Conservation (phyloP, 768 basidiomycete genomes). For the Hypholoma fasciculare region DNA sequence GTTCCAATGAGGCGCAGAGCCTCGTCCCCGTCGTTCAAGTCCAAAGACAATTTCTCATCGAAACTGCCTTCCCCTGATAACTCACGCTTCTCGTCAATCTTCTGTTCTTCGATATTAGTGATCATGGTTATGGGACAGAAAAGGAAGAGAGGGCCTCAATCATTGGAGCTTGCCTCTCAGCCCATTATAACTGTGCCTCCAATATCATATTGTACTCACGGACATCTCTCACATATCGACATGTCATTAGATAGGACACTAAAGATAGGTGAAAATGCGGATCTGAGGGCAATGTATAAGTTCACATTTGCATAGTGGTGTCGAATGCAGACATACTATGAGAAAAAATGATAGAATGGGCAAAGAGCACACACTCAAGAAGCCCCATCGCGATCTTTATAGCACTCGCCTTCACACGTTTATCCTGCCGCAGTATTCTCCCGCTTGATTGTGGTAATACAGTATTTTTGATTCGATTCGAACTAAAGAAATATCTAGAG, state of each 20-base stretch:
- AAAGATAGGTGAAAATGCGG: slow-evolving; percentile 12
- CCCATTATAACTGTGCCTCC: slow-evolving; percentile 3
- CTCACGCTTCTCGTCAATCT: slow-evolving; percentile 17
- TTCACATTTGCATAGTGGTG: background rate
- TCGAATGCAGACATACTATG: slow-evolving; percentile 18
- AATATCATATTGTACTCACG: slow-evolving; percentile 8
- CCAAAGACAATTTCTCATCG: slow-evolving; percentile 39
- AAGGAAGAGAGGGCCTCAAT: slow-evolving; percentile 4
- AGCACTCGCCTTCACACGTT: slow-evolving; percentile 14
- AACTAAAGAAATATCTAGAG: background rate
- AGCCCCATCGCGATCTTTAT: slow-evolving; percentile 1
- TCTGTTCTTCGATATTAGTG: slow-evolving; percentile 16
- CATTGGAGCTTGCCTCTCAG: background rate
- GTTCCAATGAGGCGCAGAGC: slow-evolving; percentile 60
- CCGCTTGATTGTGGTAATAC: background rate
- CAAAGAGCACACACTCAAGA: slow-evolving; percentile 10
- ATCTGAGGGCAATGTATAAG: slow-evolving; percentile 2
- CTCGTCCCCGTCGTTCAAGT: slow-evolving; percentile 52
- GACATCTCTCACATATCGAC: background rate
- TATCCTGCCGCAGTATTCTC: slow-evolving; percentile 9
- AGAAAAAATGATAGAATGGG: slow-evolving; percentile 10
- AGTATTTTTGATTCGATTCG: background rate
- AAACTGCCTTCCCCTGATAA: slow-evolving; percentile 15
- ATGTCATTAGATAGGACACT: slow-evolving; percentile 9
- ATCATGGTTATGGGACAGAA: slow-evolving; percentile 11